Conservation (phyloP, 108 stramenopile genomes). For the Skeletonema menzelii region DNA sequence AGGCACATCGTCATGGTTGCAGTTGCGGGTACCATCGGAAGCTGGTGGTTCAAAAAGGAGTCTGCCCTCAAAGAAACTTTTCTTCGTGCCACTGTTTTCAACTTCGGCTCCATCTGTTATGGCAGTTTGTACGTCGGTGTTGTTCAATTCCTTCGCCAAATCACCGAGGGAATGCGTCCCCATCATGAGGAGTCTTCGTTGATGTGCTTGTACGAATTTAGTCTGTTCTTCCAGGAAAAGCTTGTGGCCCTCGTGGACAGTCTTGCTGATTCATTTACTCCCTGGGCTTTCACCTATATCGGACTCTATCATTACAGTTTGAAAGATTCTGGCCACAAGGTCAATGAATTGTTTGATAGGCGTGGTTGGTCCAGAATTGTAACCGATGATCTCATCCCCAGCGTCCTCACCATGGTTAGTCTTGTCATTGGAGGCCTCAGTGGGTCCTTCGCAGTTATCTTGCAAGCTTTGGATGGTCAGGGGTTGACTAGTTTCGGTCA, state of each 20-base stretch:
- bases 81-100: slow-evolving; percentile 56
- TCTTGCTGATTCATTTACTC: slow-evolving; percentile 68
- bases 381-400: slow-evolving; percentile 82
- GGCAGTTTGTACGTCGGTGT: slow-evolving; percentile 88
- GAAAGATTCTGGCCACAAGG: slow-evolving; percentile 68
- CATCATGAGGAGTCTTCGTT: slow-evolving; percentile 58
- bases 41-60: slow-evolving; percentile 83
- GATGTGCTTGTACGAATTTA: slow-evolving; percentile 76
- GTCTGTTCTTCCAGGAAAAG: slow-evolving; percentile 61
- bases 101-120: slow-evolving; percentile 89
- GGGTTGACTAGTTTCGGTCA: slow-evolving; percentile 51
- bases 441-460: slow-evolving; percentile 65
- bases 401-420: slow-evolving; percentile 72
- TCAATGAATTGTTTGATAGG: slow-evolving; percentile 76
- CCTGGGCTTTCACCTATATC: slow-evolving; percentile 86
- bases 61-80: slow-evolving; percentile 51
- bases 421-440: slow-evolving; percentile 76
- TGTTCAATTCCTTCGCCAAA: slow-evolving; percentile 68
- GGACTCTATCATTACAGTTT: slow-evolving; percentile 89
- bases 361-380: slow-evolving; percentile 90
- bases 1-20: slow-evolving; percentile 86
- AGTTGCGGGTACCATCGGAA: slow-evolving; percentile 83
- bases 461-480: slow-evolving; percentile 57
- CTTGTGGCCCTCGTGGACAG: slow-evolving; percentile 68
- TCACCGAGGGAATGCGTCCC: slow-evolving; percentile 70